Percentiles rank a stretch among this genome's conserved stretches.
phyloP scores from a whole-genome alignment of 2,329 filamentous ascomycete genomes.

The Calonectria henricotiae region DNA sequence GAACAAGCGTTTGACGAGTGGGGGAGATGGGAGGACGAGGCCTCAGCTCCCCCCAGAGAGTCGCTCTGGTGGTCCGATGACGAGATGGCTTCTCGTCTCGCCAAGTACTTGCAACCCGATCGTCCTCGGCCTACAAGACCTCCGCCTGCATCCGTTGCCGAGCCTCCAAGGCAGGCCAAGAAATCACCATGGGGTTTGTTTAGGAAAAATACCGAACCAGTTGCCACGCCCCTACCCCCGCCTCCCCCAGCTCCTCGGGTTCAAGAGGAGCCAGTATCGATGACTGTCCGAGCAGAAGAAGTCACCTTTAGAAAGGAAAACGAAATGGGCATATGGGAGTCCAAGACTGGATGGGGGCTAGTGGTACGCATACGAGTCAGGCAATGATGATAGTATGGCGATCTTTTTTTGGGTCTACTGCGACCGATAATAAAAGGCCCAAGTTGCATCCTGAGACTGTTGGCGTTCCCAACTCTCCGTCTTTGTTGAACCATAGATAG shows the following conservation, averaged over 20 bases:
- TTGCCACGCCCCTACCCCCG: conserved; percentile 27
- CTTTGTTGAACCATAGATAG: background rate
- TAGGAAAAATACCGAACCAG: conserved; percentile 46
- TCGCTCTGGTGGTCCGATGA: conserved; percentile 67
- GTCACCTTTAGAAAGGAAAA: conserved; percentile 69
- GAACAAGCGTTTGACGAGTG: conserved; percentile 63
- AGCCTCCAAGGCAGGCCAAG: conserved; percentile 56
- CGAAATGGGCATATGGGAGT: conserved; percentile 69
- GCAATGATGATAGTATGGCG: conserved; percentile 35
- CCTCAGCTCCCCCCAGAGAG: conserved; percentile 12
- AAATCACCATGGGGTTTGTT: conserved; percentile 58
- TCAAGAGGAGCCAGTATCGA: conserved; percentile 54
- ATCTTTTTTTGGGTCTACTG: background rate
- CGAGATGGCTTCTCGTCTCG: conserved; percentile 64
- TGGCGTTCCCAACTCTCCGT: background rate
- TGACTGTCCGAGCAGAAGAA: conserved; percentile 64
- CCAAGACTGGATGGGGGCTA: conserved; percentile 66
- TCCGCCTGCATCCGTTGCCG: conserved; percentile 50
- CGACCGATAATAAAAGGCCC: background rate
- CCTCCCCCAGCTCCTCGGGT: conserved; percentile 26
- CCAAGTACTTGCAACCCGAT: conserved; percentile 62
- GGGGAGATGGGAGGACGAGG: conserved; percentile 61
- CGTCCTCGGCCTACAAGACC: conserved; percentile 35
- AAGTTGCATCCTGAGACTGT: background rate
- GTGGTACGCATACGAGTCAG: conserved; percentile 60